These are phyloP conservation scores for Auriscalpium vulgare DNA, from an alignment of 768 basidiomycete genomes.

Conservation along the genomic window DNA sequence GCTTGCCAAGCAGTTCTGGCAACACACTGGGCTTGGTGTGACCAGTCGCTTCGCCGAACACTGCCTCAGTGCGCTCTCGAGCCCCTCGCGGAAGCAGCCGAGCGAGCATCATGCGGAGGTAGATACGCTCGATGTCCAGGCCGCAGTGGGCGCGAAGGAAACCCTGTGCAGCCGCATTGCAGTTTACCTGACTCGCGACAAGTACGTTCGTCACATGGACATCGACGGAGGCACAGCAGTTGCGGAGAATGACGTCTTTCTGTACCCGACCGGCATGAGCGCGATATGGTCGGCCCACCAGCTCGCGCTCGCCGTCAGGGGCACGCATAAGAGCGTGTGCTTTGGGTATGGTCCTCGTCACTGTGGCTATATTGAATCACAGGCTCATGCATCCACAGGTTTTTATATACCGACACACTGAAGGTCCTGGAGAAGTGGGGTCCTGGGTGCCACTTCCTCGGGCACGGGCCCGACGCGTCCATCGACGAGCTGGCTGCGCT, in stretches of 20 bases:
- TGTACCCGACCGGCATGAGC: constrained; percentile 85
- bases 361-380: background rate
- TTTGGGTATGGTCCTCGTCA: constrained; percentile 65
- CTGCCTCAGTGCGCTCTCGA: constrained; percentile 58
- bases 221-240: constrained; percentile 70
- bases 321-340: constrained; percentile 76
- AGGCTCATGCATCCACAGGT: constrained; percentile 37
- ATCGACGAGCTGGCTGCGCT: constrained; percentile 64
- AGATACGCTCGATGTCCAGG: constrained; percentile 53
- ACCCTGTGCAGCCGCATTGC: constrained; percentile 86
- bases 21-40: constrained; percentile 86
- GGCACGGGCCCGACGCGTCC: constrained; percentile 68
- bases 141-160: constrained; percentile 71
- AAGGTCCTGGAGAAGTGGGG: constrained; percentile 96
- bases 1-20: constrained; percentile 90
- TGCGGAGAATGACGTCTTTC: constrained; percentile 80
- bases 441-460: constrained; percentile 85
- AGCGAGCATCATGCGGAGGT: constrained; percentile 2
- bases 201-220: constrained; percentile 44
- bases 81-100: constrained; percentile 24
- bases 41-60: constrained; percentile 84
- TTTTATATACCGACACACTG: constrained; percentile 91
- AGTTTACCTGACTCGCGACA: constrained; percentile 49
- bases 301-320: constrained; percentile 45
- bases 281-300: constrained; percentile 92